Conservation (phyloP, 495 filamentous ascomycete species). For the Xylaria telfairii region DNA sequence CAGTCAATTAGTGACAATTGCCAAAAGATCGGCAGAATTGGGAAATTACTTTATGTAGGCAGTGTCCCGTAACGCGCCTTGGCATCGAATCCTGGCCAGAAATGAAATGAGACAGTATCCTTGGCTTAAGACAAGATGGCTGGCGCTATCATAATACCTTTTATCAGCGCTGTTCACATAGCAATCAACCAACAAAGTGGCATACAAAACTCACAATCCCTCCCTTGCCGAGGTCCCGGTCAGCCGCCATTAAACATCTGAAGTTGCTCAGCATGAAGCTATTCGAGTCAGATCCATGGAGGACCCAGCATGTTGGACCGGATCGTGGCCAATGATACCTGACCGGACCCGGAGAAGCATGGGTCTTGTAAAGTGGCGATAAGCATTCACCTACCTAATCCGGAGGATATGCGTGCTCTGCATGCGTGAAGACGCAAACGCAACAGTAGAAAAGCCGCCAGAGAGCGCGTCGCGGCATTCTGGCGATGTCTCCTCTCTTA, state of each 20-base stretch:
- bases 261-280: background rate
- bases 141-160: background rate
- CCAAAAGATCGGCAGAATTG: slow-evolving; percentile 2
- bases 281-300: background rate
- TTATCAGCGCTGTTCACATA: background rate
- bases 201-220: background rate
- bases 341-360: background rate
- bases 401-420: slow-evolving; percentile 23
- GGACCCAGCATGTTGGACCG: slow-evolving; percentile 4
- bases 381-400: slow-evolving; percentile 27
- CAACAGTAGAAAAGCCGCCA: slow-evolving; percentile 5
- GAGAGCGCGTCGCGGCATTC: background rate
- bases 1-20: background rate
- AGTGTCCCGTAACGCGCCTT: slow-evolving; percentile 13
- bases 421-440: slow-evolving; percentile 15
- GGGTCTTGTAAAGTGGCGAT: slow-evolving; percentile 14
- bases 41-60: background rate
- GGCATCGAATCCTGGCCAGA: background rate
- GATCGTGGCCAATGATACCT: slow-evolving; percentile 12
- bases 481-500: background rate
- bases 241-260: background rate
- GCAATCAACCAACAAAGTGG: background rate
- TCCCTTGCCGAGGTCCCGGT: background rate
- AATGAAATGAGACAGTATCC: slow-evolving; percentile 12
- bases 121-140: background rate